A percentile compares a stretch with the other conserved stretches of the same genome.
These are phyloP conservation scores for Exophiala xenobiotica DNA, from an alignment of 2,329 filamentous ascomycete genomes.

Conservation along the genomic window DNA sequence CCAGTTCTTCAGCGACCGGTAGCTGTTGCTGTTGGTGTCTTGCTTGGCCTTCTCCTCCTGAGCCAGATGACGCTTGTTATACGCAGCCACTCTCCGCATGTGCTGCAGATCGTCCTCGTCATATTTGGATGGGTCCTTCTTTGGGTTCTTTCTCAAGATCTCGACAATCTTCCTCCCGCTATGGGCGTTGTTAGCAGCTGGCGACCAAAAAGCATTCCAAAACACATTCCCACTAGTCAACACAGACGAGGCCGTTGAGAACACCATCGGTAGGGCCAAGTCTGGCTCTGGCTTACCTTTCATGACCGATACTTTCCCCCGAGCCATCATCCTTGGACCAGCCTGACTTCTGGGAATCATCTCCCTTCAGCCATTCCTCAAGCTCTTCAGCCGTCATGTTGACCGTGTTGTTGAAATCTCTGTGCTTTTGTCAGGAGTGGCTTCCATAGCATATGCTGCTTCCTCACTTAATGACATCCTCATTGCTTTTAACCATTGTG, in stretches of 20 bases:
- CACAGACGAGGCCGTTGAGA: no score
- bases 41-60: conserved; percentile 61
- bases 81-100: conserved; percentile 64
- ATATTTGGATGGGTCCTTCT: conserved; percentile 58
- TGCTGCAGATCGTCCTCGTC: conserved; percentile 57
- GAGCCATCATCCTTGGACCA: conserved; percentile 59
- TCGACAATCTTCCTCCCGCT: conserved; percentile 64
- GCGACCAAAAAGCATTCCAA: not conserved
- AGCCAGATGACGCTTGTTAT: conserved; percentile 66
- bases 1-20: conserved; percentile 63
- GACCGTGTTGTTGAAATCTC: conserved; percentile 65
- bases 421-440: conserved; percentile 33
- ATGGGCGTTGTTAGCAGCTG: not conserved
- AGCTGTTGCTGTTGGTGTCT: conserved; percentile 55
- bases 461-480: conserved; percentile 50
- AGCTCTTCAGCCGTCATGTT: conserved; percentile 65
- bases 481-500: conserved; percentile 54
- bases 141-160: conserved; percentile 62
- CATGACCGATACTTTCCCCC: conserved; percentile 64
- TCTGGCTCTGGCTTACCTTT: conserved; percentile 42
- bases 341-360: conserved; percentile 59
- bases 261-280: no score
- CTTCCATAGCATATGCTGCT: conserved; percentile 36
- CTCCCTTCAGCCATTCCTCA: conserved; percentile 59
- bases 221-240: no score